Evolutionary conservation across 2,329 filamentous ascomycete genomes (phyloP).

Genomic region (Pleoardoris graminearum): DNA sequence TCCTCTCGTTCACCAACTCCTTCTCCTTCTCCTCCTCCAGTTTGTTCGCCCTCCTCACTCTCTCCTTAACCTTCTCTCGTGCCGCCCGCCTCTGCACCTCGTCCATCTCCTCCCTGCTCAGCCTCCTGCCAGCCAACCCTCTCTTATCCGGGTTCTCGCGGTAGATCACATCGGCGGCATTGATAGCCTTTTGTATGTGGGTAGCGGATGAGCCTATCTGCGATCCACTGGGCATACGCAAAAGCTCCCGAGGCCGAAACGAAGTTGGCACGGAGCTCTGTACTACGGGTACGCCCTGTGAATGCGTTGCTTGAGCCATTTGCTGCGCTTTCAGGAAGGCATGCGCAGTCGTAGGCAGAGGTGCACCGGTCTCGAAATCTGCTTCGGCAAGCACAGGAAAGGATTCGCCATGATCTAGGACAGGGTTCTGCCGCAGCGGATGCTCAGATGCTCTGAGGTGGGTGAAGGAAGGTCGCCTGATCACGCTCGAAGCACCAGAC

Average conservation of each 20-base stretch:
- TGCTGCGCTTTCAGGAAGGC: background rate
- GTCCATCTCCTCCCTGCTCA: constrained; percentile 19
- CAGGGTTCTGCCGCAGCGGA: constrained; percentile 2
- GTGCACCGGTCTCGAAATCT: background rate
- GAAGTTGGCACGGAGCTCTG: background rate
- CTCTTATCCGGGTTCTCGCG: constrained; percentile 10
- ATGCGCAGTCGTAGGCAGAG: background rate
- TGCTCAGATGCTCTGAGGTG: background rate
- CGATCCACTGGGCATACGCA: background rate
- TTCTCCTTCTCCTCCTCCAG: constrained; percentile 30
- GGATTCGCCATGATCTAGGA: background rate
- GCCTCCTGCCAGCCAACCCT: constrained; percentile 12
- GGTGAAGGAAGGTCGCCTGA: background rate
- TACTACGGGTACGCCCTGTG: background rate
- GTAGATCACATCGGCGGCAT: background rate
- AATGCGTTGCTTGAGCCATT: background rate
- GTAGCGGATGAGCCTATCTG: background rate
- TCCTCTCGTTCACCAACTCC: constrained; percentile 16
- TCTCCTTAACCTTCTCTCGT: constrained; percentile 26
- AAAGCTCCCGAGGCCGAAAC: background rate
- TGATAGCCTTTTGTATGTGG: background rate
- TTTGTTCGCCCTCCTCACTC: constrained; percentile 35
- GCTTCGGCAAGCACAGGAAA: background rate
- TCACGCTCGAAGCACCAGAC: background rate
- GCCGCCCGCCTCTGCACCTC: constrained; percentile 21